Percentiles rank a stretch among this genome's conserved stretches.
phyloP scores from a whole-genome alignment of 768 basidiomycete species.

The Candolleomyces aberdarensis region DNA sequence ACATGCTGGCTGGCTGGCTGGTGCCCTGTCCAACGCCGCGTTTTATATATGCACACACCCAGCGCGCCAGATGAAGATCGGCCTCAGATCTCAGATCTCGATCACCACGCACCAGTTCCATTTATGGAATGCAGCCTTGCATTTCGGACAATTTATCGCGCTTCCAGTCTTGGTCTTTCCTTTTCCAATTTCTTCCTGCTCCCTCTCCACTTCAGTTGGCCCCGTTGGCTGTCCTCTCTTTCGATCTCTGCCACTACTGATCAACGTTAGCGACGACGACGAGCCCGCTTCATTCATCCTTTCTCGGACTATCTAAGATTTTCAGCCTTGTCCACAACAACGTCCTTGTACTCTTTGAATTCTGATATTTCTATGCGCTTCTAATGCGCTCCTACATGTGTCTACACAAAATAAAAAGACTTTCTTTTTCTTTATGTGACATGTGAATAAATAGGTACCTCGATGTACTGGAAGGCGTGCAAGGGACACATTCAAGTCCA shows the following conservation, averaged over 20 bases:
- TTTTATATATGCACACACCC: not conserved
- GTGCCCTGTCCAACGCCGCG: not conserved
- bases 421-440: no score
- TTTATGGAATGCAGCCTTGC: not conserved
- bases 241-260: not conserved
- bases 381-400: not conserved
- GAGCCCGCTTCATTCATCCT: conserved; percentile 1
- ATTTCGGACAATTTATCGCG: not conserved
- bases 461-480: no score
- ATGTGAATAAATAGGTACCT: no score
- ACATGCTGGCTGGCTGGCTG: conserved; percentile 17
- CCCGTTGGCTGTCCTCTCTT: not conserved
- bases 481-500: no score
- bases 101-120: not conserved
- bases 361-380: not conserved
- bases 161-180: not conserved
- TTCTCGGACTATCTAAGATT: not conserved
- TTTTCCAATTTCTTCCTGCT: not conserved
- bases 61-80: not conserved
- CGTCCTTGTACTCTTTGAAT: not conserved
- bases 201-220: not conserved
- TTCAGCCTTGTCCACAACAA: not conserved
- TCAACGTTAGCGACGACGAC: not conserved
- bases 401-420: not conserved
- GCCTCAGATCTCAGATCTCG: not conserved